Evolutionary conservation across 1,284 basidiomycete species (phyloP).

Genomic region (Pseudozyma tsukubaensis): DNA sequence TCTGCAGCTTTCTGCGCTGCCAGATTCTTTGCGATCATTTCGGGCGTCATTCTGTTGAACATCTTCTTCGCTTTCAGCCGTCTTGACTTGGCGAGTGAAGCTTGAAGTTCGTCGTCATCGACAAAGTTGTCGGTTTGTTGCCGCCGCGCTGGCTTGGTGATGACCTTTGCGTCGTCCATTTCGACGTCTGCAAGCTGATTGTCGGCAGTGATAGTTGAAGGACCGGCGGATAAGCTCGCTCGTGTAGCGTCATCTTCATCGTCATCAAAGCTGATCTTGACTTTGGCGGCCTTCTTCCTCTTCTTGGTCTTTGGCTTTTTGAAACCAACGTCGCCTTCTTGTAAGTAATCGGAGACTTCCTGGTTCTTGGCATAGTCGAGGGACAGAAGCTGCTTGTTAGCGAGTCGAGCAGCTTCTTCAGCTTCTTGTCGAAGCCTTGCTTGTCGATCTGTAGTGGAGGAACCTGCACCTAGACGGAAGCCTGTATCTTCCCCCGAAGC

Average conservation of each 20-base stretch:
- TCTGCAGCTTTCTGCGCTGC: slow-evolving; percentile 76
- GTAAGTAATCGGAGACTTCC: slow-evolving; percentile 85
- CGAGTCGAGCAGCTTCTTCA: slow-evolving; percentile 73
- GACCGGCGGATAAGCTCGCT: slow-evolving; percentile 39
- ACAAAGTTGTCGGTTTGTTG: slow-evolving; percentile 77
- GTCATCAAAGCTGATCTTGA: slow-evolving; percentile 77
- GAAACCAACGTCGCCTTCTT: slow-evolving; percentile 91
- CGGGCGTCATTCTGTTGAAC: slow-evolving; percentile 80
- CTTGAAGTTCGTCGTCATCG: slow-evolving; percentile 98
- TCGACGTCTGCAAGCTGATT: slow-evolving; percentile 69
- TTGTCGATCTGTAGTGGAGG: slow-evolving; percentile 59
- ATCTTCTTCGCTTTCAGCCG: slow-evolving; percentile 82
- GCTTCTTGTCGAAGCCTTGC: slow-evolving; percentile 71
- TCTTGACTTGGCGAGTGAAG: slow-evolving; percentile 85
- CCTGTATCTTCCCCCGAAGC: slow-evolving; percentile 31
- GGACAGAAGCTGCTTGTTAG: slow-evolving; percentile 74
- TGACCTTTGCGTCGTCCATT: slow-evolving; percentile 74
- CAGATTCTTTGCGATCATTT: slow-evolving; percentile 82
- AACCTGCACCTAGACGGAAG: slow-evolving; percentile 49
- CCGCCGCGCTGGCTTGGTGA: slow-evolving; percentile 6
- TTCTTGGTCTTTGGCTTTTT: slow-evolving; percentile 83
- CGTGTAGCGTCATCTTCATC: slow-evolving; percentile 70
- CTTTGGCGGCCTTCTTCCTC: slow-evolving; percentile 89
- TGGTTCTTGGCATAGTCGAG: slow-evolving; percentile 89
- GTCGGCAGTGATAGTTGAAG: slow-evolving; percentile 37